Evolutionary conservation across 352 stramenopile genomes (phyloP).

Genomic region (Lagenidium sp.): DNA sequence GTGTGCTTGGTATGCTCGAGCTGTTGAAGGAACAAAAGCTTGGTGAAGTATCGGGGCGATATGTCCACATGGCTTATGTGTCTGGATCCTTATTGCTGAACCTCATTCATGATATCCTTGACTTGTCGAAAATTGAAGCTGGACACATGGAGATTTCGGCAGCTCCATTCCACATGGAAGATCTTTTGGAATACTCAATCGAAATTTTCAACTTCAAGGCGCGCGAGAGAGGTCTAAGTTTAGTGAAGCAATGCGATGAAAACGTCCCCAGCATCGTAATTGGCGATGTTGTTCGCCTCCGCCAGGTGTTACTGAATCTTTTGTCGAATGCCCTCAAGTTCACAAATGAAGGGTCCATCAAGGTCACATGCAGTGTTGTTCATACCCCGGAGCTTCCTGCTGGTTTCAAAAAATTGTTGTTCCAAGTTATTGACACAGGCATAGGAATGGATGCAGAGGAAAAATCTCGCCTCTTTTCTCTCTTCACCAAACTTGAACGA

Average conservation of each 20-base stretch:
- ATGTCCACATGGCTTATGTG: conserved; percentile 76
- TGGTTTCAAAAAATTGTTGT: conserved; percentile 55
- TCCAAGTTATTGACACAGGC: conserved; percentile 78
- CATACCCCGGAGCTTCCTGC: conserved; percentile 46
- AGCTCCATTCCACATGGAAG: conserved; percentile 68
- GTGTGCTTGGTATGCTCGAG: conserved; percentile 69
- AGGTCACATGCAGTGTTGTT: conserved; percentile 57
- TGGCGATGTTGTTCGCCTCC: conserved; percentile 58
- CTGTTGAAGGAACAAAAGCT: conserved; percentile 63
- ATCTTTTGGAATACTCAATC: conserved; percentile 73
- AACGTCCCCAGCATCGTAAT: conserved; percentile 59
- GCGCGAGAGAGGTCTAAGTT: conserved; percentile 69
- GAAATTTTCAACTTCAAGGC: conserved; percentile 85
- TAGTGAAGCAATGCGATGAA: conserved; percentile 61
- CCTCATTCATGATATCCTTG: conserved; percentile 87
- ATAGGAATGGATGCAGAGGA: conserved; percentile 69
- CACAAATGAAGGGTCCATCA: conserved; percentile 65
- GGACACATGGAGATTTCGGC: conserved; percentile 82
- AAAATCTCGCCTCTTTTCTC: conserved; percentile 62
- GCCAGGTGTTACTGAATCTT: conserved; percentile 67
- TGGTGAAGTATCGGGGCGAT: conserved; percentile 37
- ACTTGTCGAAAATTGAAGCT: conserved; percentile 89
- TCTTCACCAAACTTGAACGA: conserved; percentile 71
- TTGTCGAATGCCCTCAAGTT: conserved; percentile 80
- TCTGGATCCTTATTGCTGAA: conserved; percentile 74